Percentiles rank a stretch among this genome's conserved stretches.
phyloP scores from a whole-genome alignment of 164 flowering plant genomes.

The Vitis cinerea region DNA sequence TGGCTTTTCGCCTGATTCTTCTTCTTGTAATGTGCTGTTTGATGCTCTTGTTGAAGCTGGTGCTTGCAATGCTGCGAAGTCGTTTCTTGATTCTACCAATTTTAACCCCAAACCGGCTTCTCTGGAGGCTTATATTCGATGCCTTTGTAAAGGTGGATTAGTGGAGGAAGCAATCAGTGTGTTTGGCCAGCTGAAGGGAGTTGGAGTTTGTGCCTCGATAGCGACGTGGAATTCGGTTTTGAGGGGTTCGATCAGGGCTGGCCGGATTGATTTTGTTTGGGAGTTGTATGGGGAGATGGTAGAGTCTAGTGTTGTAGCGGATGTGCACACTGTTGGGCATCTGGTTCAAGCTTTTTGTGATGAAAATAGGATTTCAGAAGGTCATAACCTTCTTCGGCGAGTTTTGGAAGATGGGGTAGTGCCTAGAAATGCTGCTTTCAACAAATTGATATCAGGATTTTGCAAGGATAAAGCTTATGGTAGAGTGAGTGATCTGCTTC shows the following conservation, averaged over 20 bases:
- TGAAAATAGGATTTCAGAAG: slow-evolving; percentile 36
- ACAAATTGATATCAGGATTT: slow-evolving; percentile 47
- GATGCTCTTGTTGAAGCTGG: slow-evolving; percentile 46
- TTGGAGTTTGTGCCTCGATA: slow-evolving; percentile 26
- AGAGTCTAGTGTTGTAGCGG: slow-evolving; percentile 34
- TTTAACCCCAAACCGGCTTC: slow-evolving; percentile 35
- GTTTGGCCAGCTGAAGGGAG: slow-evolving; percentile 24
- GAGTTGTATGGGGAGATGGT: slow-evolving; percentile 51
- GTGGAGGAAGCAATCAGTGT: slow-evolving; percentile 41
- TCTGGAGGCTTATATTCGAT: slow-evolving; percentile 38
- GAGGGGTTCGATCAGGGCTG: slow-evolving; percentile 30
- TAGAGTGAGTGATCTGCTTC: slow-evolving; percentile 52
- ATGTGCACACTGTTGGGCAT: slow-evolving; percentile 47
- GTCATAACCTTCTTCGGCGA: slow-evolving; percentile 53
- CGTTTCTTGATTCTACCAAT: slow-evolving; percentile 29
- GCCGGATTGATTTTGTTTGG: slow-evolving; percentile 57
- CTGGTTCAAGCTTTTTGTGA: slow-evolving; percentile 56
- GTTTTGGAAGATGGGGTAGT: slow-evolving; percentile 41
- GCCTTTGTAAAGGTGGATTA: slow-evolving; percentile 45
- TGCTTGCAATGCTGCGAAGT: slow-evolving; percentile 40
- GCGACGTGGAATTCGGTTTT: slow-evolving; percentile 53
- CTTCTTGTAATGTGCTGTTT: slow-evolving; percentile 33
- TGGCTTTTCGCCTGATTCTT: slow-evolving; percentile 22
- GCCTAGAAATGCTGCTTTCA: slow-evolving; percentile 43
- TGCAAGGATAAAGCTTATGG: slow-evolving; percentile 26